A percentile compares a stretch with the other conserved stretches of the same genome.
phyloP scores from a whole-genome alignment of 2,329 filamentous ascomycete genomes.

The Fusarium sp. region DNA sequence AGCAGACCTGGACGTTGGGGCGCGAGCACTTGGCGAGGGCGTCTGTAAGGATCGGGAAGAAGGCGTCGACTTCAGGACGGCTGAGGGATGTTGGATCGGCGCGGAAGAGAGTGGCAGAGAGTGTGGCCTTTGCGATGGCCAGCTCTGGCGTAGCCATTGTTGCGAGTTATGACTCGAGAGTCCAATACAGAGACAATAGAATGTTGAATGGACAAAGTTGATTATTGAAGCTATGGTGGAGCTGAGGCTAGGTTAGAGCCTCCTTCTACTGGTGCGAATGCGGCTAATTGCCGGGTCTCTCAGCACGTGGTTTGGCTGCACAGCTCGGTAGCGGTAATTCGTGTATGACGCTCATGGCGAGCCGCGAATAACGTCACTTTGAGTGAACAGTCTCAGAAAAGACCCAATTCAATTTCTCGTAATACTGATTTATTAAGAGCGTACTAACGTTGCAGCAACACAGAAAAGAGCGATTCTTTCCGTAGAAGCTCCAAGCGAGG shows the following conservation, averaged over 20 bases:
- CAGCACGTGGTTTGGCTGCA: constrained; percentile 24
- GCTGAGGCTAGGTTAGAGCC: background rate
- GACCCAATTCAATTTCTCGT: background rate
- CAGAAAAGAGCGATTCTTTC: constrained; percentile 33
- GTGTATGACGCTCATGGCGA: constrained; percentile 7
- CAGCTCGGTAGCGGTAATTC: background rate
- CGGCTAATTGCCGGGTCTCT: constrained; percentile 33
- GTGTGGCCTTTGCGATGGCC: constrained; percentile 82
- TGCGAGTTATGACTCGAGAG: background rate
- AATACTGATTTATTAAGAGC: background rate
- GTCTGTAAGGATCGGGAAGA: constrained; percentile 74
- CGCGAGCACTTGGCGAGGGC: constrained; percentile 78
- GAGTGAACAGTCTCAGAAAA: background rate
- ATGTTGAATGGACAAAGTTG: constrained; percentile 17
- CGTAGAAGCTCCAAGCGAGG: constrained; percentile 32
- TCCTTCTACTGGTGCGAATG: background rate
- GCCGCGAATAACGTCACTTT: constrained; percentile 15
- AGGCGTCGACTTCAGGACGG: constrained; percentile 75
- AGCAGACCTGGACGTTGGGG: constrained; percentile 89
- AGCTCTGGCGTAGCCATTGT: constrained; percentile 76
- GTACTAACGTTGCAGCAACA: background rate
- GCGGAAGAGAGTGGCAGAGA: constrained; percentile 78
- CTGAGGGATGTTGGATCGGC: constrained; percentile 77
- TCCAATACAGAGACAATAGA: background rate
- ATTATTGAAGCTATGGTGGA: constrained; percentile 31